These are phyloP conservation scores for Mycosarcoma mackinlayi DNA, from an alignment of 1,284 basidiomycete genomes.

Conservation along the genomic window DNA sequence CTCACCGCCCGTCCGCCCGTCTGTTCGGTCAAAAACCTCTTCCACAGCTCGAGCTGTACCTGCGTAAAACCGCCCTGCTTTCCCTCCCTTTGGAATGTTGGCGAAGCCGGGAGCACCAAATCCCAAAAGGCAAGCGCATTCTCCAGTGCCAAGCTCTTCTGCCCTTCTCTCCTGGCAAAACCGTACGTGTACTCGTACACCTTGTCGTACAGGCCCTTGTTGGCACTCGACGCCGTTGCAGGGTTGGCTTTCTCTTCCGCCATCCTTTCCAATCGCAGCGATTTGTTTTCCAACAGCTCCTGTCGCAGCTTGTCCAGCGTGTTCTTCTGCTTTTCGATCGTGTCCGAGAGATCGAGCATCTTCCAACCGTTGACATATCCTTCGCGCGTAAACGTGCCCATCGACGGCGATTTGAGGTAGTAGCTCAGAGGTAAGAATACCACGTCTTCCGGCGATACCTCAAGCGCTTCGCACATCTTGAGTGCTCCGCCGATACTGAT, in stretches of 20 bases:
- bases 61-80: conserved; percentile 74
- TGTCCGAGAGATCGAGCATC: conserved; percentile 51
- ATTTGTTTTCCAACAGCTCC: conserved; percentile 52
- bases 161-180: conserved; percentile 81
- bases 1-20: conserved; percentile 81
- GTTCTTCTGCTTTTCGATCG: conserved; percentile 54
- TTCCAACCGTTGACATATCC: conserved; percentile 64
- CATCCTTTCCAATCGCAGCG: conserved; percentile 39
- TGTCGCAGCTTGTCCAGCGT: conserved; percentile 48
- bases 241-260: conserved; percentile 46
- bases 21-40: conserved; percentile 79
- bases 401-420: conserved; percentile 58
- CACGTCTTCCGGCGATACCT: conserved; percentile 60
- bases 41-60: conserved; percentile 82
- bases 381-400: conserved; percentile 58
- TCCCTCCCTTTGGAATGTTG: conserved; percentile 72
- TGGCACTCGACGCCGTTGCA: conserved; percentile 25
- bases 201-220: conserved; percentile 74
- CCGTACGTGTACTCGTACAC: conserved; percentile 91
- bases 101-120: conserved; percentile 82
- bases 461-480: conserved; percentile 58
- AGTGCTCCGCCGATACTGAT: conserved; percentile 64
- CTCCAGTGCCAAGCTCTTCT: conserved; percentile 74
- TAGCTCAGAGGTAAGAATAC: conserved; percentile 63
- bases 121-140: conserved; percentile 85